Base-by-base conservation (phyloP, 331 rosid genomes). In the Prunus yedoensis region DNA sequence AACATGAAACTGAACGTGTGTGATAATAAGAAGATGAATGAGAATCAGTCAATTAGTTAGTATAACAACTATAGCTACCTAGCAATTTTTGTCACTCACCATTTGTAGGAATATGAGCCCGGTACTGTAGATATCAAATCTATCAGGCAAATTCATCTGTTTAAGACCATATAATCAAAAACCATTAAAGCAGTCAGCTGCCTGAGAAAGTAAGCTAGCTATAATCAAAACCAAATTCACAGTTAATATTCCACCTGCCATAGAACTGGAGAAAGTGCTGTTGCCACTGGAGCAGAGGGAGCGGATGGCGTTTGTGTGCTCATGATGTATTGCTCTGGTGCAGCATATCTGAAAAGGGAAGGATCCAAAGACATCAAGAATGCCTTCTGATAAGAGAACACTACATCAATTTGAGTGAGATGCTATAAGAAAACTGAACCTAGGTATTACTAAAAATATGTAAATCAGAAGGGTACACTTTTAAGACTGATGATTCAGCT, bases 301-400 rank as follows among this genome's bases (percentile, higher is more conserved):
- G 96, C 97, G 46, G 96, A 94, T 64, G 96, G 99, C 70, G 99
- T 94, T 84, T 94, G 97, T 8, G 97, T 91, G 90, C 99, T 91
- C 99, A 94, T 94, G 85, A 94, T 94, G 78, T 94, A 91, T 79
- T 94, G 96, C 87, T 94, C 99, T 5, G 97, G 99, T 56, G 97
- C 99, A 71, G 97, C 83, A 88, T 94, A 94, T 78, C 99, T 94
- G 87, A 75, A 80, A 76, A 67, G 28, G 75, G 63, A 74, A 66
- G 20, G 30, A 62, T n/a, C 46, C 53, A 75, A 66, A 51, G 51
- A 18, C 21, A 18, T 66, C n/a, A 49, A 71, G 25, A 3, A 35
- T 41, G 49, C 49, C 25, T 47, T 11, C 5, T 43, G 0, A 4
- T 54, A 25, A 58, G 13, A 17, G 17, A 45, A 50, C 69, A 38